Evolutionary conservation across 106 monocot species (phyloP), one percentile per base, ranked within the genome.

Genomic region (Hemerocallis citrina): DNA sequence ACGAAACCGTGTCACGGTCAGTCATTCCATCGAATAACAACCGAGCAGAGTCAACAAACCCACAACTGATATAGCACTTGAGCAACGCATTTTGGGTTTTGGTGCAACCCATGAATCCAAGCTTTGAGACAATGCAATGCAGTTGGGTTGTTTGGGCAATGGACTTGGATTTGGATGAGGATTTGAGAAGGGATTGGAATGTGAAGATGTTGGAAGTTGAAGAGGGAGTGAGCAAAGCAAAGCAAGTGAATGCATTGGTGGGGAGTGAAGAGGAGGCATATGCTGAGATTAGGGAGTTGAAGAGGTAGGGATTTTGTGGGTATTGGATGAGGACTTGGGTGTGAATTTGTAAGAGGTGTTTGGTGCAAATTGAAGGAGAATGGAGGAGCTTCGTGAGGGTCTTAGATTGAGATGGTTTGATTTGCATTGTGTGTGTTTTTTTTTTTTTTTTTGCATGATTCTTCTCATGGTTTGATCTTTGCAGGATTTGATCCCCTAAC

Each of bases 121-220:
- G 74, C 61, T 55, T 74, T 20, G n/a, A 35, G 10, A 49, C 61
- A 0, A 67, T 10, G 30, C 31, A 52, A 20, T 74, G 74, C 61
- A 74, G 37, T 19, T 67, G 67, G 40, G 61, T 24, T 51, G 61
- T 22, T 23, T 65, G 57, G 32, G 48, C 20, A 13, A 51, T 55
- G 59, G 65, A 66, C 34, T 54, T 72, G 40, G 32, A 34, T 25
- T 42, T 63, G 34, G 65, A 65, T 3, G 57, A 57, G 6, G 73
- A 65, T 33, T 73, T 73, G 37, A 73, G 65, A 19, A 73, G 65
- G 49, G 32, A 73, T 21, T 59, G 73, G n/a, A 65, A 29, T 24
- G n/a, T n/a, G 65, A 66, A 66, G 19, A 10, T 15, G 27, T 65
- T 65, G 29, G 28, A 57, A 28, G 16, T n/a, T n/a, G n/a, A 16